phyloP scores from a whole-genome alignment of 495 filamentous ascomycete genomes.

The Beverwykella pulmonaria region DNA sequence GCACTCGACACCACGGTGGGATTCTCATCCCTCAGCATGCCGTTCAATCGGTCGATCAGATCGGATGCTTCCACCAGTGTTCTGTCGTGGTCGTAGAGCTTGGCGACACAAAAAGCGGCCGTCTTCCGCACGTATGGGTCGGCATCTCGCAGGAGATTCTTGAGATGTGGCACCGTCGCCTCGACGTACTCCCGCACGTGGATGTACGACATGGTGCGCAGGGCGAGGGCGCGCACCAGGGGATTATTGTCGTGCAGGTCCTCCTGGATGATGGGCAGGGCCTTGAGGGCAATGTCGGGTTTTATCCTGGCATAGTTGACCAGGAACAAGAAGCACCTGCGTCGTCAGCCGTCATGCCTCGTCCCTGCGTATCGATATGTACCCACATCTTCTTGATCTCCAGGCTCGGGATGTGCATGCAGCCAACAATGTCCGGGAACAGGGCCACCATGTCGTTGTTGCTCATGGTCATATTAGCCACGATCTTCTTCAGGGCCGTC shows the following conservation, averaged over 20 bases:
- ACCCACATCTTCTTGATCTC: slow-evolving; percentile 99
- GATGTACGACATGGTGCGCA: slow-evolving; percentile 96
- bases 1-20: slow-evolving; percentile 96
- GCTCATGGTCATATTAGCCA: slow-evolving; percentile 99
- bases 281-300: slow-evolving; percentile 90
- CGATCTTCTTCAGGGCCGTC: slow-evolving; percentile 98
- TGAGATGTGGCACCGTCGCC: slow-evolving; percentile 81
- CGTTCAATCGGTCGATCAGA: slow-evolving; percentile 89
- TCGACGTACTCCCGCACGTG: slow-evolving; percentile 96
- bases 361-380: background rate
- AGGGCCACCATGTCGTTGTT: slow-evolving; percentile 99
- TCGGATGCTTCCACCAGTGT: slow-evolving; percentile 86
- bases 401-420: slow-evolving; percentile 89
- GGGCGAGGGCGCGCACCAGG: slow-evolving; percentile 85
- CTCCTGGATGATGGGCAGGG: slow-evolving; percentile 83
- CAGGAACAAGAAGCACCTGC: slow-evolving; percentile 94
- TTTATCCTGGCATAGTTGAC: slow-evolving; percentile 97
- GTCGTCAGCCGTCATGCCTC: slow-evolving; percentile 1
- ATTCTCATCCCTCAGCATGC: slow-evolving; percentile 90
- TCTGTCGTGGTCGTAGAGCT: slow-evolving; percentile 95
- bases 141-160: slow-evolving; percentile 77
- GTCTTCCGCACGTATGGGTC: slow-evolving; percentile 99
- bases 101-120: slow-evolving; percentile 93
- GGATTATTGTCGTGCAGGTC: slow-evolving; percentile 95
- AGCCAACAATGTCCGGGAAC: slow-evolving; percentile 91